Conservation (phyloP, 352 stramenopile species). For the Phytopythium cucurbitacearum region DNA sequence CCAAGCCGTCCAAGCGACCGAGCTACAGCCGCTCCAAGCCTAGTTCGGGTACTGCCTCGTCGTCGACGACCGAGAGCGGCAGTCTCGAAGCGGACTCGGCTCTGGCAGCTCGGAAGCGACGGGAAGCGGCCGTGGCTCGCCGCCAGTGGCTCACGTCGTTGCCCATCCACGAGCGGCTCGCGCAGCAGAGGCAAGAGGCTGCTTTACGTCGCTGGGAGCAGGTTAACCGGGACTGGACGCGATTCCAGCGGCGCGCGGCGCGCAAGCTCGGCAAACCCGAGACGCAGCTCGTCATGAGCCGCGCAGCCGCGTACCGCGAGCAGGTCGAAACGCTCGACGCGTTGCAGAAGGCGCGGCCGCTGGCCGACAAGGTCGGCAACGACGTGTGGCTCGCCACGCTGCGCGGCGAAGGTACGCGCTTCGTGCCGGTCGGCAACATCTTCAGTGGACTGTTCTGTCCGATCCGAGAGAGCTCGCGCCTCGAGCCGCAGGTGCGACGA, state of each 20-base stretch:
- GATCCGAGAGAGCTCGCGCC: conserved; percentile 62
- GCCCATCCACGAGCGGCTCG: conserved; percentile 65
- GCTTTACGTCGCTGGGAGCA: conserved; percentile 65
- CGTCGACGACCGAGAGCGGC: background rate
- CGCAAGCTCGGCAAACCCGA: conserved; percentile 57
- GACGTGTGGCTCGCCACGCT: conserved; percentile 91
- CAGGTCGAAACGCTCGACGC: conserved; percentile 89
- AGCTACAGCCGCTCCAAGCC: conserved; percentile 25
- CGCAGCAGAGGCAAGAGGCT: conserved; percentile 64
- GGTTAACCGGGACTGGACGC: conserved; percentile 66
- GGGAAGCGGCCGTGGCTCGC: conserved; percentile 37
- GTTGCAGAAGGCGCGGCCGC: conserved; percentile 80
- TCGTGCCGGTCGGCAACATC: conserved; percentile 89
- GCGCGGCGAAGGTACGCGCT: conserved; percentile 80
- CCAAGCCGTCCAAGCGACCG: conserved; percentile 31
- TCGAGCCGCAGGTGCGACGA: conserved; percentile 48
- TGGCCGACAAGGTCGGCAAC: conserved; percentile 82
- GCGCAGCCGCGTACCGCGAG: conserved; percentile 79
- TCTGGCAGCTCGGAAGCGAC: conserved; percentile 35
- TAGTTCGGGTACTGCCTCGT: background rate
- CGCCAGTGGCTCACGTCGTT: conserved; percentile 67
- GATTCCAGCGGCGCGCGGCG: conserved; percentile 54
- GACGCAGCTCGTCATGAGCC: conserved; percentile 85
- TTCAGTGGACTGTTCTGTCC: conserved; percentile 91
- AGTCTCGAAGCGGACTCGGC: conserved; percentile 5